These are phyloP conservation scores for Suaeda aralocaspica DNA, from an alignment of 148 eudicot species.

Conservation along the genomic window DNA sequence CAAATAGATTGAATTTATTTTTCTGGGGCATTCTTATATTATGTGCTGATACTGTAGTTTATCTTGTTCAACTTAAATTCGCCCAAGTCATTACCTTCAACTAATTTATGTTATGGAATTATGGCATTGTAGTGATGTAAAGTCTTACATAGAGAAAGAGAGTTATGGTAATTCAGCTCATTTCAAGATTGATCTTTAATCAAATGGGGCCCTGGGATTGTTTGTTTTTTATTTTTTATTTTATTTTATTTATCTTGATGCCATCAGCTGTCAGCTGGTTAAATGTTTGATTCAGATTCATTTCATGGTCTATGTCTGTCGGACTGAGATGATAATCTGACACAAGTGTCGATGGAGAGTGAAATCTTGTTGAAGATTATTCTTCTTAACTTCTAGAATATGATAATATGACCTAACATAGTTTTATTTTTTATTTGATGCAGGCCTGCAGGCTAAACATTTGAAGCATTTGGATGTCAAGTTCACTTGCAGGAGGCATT, in stretches of 20 bases:
- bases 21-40: background rate
- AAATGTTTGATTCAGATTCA: background rate
- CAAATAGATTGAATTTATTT: background rate
- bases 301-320: slow-evolving; percentile 2
- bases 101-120: too few species aligned
- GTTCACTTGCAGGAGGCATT: slow-evolving; percentile 2
- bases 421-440: background rate
- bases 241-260: background rate
- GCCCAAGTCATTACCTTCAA: background rate
- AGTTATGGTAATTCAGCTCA: too few species aligned
- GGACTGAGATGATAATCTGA: background rate
- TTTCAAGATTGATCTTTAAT: background rate
- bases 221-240: background rate
- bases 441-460: too few species aligned
- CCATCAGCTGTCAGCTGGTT: background rate
- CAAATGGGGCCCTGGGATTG: background rate
- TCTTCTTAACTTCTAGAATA: background rate
- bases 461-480: background rate
- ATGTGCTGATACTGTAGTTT: background rate
- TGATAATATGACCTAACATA: background rate
- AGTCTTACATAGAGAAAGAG: too few species aligned
- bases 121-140: background rate
- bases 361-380: background rate
- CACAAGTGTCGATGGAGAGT: background rate
- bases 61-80: background rate